Percentiles rank a stretch among this genome's conserved stretches.
Conservation (phyloP, 768 basidiomycete species). For the Termitomyces sp. region DNA sequence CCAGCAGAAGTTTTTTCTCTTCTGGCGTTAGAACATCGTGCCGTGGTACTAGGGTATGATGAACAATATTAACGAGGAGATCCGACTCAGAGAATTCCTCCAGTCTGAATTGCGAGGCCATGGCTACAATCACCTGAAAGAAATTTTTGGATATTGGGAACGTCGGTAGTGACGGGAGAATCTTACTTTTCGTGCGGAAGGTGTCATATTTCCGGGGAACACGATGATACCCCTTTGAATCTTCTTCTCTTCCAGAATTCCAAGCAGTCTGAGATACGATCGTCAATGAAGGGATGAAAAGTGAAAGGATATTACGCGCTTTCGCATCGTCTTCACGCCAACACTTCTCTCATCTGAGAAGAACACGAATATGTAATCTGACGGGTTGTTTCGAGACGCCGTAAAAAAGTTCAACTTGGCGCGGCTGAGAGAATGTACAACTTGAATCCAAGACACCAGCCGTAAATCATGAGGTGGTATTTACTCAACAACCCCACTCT, state of each 20-base stretch:
- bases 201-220: conserved; percentile 94
- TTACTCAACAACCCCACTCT: conserved; percentile 80
- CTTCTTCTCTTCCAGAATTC: conserved; percentile 86
- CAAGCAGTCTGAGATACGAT: conserved; percentile 57
- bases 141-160: conserved; percentile 10
- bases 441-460: conserved; percentile 2
- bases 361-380: conserved; percentile 87
- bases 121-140: conserved; percentile 81
- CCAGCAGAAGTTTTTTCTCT: conserved; percentile 81
- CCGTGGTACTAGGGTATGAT: conserved; percentile 90
- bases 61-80: conserved; percentile 94
- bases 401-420: conserved; percentile 89
- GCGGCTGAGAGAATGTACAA: conserved; percentile 49
- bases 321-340: conserved; percentile 96
- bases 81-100: conserved; percentile 98
- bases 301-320: conserved; percentile 46
- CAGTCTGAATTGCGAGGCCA: conserved; percentile 80
- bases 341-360: conserved; percentile 96
- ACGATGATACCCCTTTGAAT: conserved; percentile 93
- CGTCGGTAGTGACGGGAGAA: conserved; percentile 3
- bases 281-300: conserved; percentile 3
- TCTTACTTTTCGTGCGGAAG: conserved; percentile 87
- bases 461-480: conserved; percentile 25
- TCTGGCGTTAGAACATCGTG: conserved; percentile 85
- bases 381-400: conserved; percentile 55